These are phyloP conservation scores for Aspergillus ostianus DNA, from an alignment of 495 filamentous ascomycete species.

Conservation along the genomic window DNA sequence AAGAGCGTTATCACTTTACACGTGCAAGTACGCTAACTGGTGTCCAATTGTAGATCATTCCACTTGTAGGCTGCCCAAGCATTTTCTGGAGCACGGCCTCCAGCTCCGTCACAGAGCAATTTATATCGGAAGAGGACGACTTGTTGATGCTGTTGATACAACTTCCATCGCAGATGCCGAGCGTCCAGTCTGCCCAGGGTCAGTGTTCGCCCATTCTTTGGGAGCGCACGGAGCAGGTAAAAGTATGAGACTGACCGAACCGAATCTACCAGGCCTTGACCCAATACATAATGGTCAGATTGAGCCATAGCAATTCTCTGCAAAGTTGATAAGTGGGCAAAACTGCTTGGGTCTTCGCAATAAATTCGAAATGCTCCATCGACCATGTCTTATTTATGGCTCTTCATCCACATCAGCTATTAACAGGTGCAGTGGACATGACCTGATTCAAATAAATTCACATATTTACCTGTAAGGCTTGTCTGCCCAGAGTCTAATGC, in stretches of 20 bases:
- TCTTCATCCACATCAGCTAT: too few species aligned
- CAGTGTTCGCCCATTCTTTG: neutral
- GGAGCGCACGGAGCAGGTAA: neutral
- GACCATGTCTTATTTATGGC: too few species aligned
- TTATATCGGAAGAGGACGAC: neutral
- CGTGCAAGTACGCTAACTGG: constrained; percentile 12
- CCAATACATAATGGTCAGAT: constrained; percentile 16
- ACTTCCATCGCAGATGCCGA: constrained; percentile 29
- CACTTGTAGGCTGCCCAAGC: neutral
- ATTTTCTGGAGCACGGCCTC: constrained; percentile 8
- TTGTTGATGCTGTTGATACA: constrained; percentile 18
- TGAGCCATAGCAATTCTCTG: constrained; percentile 6
- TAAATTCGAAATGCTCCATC: too few species aligned
- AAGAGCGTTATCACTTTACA: neutral
- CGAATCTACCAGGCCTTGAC: constrained; percentile 10
- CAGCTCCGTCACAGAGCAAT: neutral
- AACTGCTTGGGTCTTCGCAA: too few species aligned
- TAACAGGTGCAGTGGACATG: neutral
- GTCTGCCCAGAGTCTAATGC: too few species aligned
- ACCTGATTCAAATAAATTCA: neutral
- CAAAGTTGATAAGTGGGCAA: too few species aligned
- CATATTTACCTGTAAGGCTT: neutral
- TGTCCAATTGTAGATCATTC: constrained; percentile 16
- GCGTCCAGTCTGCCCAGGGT: constrained; percentile 21
- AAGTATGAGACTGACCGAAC: constrained; percentile 12